Conservation (phyloP, 176 grass and related monocot genomes). For the Oryza punctata region DNA sequence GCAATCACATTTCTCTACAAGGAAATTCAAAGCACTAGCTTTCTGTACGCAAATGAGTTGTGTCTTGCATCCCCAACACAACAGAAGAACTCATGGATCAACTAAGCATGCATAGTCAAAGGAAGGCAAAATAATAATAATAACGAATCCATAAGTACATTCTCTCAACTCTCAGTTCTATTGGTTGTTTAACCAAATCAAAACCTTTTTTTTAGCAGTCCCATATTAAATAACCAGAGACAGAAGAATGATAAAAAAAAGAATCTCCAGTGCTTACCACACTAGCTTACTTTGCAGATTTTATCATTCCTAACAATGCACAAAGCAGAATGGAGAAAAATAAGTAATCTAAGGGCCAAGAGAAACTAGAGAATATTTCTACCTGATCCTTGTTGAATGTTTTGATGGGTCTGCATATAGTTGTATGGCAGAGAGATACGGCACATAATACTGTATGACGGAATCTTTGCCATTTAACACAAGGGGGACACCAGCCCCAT, state of each 20-base stretch:
- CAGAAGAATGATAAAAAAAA: neutral
- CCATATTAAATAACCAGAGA: neutral
- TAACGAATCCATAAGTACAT: neutral
- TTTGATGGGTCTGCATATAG: slow-evolving; percentile 62
- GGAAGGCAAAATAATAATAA: neutral
- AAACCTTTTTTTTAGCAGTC: neutral
- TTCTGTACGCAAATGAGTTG: neutral
- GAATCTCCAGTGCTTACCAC: neutral
- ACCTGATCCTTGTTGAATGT: slow-evolving; percentile 53
- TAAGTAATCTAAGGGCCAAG: neutral
- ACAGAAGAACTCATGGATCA: neutral
- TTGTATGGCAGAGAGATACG: slow-evolving; percentile 89
- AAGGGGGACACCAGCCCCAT: slow-evolving; percentile 82
- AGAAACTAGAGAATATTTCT: neutral
- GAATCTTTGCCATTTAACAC: slow-evolving; percentile 69
- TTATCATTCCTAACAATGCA: neutral
- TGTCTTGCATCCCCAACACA: slow-evolving; percentile 6
- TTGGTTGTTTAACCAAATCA: slow-evolving; percentile 15
- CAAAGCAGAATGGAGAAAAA: neutral
- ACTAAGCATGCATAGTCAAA: neutral
- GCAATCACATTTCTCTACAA: slow-evolving; percentile 18
- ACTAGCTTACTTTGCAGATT: neutral
- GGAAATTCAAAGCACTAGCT: neutral
- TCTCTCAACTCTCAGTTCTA: neutral
- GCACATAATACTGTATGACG: slow-evolving; percentile 91